Base-by-base conservation (phyloP, 2,329 filamentous ascomycete genomes). In the Pseudogymnoascus sp. region DNA sequence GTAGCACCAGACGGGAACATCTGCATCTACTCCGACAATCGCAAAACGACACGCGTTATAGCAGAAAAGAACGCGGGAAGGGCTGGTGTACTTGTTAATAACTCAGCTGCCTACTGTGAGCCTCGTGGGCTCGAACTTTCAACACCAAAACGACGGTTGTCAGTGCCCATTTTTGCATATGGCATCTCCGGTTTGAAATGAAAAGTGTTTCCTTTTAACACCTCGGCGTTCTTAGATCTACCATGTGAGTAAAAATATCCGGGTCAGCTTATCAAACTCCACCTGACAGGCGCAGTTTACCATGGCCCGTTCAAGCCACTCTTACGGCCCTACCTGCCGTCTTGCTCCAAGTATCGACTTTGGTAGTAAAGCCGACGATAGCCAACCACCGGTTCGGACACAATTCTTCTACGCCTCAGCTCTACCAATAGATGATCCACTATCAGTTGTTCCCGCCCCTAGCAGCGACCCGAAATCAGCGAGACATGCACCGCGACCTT, bases 371-470 rank as follows among this genome's bases (percentile, higher is more conserved):
- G 72, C 53, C 71, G 73, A 65, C 70, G 74, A 67, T 70, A 76
- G 80, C 62, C 79, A 77, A 62, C 88, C 89, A 14, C 81, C 84
- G 0, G 74, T 89, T 62, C 80, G 81, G 33, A 82, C 88, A 21
- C 90, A 91, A 67, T 96, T 91, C 77, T 96, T 96, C 76, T 96
- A 96, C 75, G 83, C 86, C 13, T 95, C 91, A 10, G 79, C 86
- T 11, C 82, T 93, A 60, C 88, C 91, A 31, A 92, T 96, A 72
- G 92, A 96, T 71, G 92, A 96, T 71, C 91, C 91, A 24, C 81
- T 96, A n/a, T 91, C 89, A 8, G 83, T 88, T 1, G 76, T 80
- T 10, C 74, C 81, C 76, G 71, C 85, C 74, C 73, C 83, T 72
- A 74, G 74, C 24, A 66, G 80, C 73, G 76, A 87, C 61, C 72